phyloP scores from a whole-genome alignment of 2,329 filamentous ascomycete genomes.

The Diaporthe caulivora region DNA sequence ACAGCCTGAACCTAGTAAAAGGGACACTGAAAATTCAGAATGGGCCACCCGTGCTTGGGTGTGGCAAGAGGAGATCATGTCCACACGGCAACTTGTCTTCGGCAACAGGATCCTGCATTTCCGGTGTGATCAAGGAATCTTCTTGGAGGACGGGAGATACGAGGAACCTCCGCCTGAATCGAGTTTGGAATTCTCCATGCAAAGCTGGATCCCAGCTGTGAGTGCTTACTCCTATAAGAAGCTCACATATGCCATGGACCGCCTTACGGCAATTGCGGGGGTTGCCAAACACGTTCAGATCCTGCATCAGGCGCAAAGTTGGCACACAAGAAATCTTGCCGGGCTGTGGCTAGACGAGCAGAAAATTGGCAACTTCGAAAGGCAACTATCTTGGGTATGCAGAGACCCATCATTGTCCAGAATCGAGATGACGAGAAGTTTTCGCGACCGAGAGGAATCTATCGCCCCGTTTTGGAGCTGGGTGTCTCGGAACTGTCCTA shows the following conservation, averaged over 20 bases:
- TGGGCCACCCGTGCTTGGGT: not conserved
- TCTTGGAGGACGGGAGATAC: not conserved
- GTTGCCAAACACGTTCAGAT: not conserved
- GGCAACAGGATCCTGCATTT: not conserved
- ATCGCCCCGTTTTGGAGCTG: not conserved
- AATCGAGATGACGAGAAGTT: accelerated
- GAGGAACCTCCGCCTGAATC: not conserved
- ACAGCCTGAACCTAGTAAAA: accelerated
- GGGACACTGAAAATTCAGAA: not conserved
- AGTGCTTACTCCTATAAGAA: not conserved
- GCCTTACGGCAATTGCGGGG: not conserved
- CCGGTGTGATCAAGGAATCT: not conserved
- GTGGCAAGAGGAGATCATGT: not conserved
- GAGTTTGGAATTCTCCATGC: no score
- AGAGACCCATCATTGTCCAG: not conserved
- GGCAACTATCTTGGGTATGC: not conserved
- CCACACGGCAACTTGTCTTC: not conserved
- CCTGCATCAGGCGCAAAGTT: accelerated
- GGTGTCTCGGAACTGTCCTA: not conserved
- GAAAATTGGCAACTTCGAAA: accelerated
- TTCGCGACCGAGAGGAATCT: not conserved
- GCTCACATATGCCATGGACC: not conserved
- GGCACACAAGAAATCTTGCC: not conserved
- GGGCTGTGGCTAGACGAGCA: not conserved
- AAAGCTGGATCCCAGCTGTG: accelerated